Conservation (phyloP, 345 rosid species). For the Jatropha curcas region DNA sequence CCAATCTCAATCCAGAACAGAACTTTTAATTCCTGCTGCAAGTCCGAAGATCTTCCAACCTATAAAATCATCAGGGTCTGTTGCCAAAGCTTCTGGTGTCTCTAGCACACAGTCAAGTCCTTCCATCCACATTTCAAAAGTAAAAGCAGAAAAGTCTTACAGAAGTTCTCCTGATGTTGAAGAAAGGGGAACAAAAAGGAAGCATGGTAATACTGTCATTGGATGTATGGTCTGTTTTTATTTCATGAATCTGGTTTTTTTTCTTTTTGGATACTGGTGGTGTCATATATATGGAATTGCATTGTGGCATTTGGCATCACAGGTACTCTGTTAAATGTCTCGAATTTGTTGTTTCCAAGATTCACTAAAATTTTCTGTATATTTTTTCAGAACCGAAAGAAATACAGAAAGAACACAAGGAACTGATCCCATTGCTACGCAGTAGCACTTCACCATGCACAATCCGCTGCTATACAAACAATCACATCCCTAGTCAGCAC, state of each 20-base stretch:
- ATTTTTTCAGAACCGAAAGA: slow-evolving; percentile 64
- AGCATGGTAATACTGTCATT: slow-evolving; percentile 48
- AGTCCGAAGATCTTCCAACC: slow-evolving; percentile 40
- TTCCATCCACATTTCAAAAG: slow-evolving; percentile 27
- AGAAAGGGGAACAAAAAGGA: slow-evolving; percentile 66
- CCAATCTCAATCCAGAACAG: slow-evolving; percentile 18
- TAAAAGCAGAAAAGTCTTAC: slow-evolving; percentile 42
- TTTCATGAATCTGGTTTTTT: background rate
- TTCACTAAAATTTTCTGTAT: slow-evolving; percentile 16
- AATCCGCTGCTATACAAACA: slow-evolving; percentile 56
- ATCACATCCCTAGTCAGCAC: slow-evolving; percentile 81
- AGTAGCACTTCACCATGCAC: slow-evolving; percentile 52
- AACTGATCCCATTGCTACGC: slow-evolving; percentile 64
- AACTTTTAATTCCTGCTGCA: slow-evolving; percentile 51
- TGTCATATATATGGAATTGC: background rate
- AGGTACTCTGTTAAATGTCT: background rate
- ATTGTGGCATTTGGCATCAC: slow-evolving; percentile 12
- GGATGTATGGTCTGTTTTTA: background rate
- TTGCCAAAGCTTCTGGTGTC: slow-evolving; percentile 29
- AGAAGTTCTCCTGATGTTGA: slow-evolving; percentile 34
- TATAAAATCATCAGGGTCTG: slow-evolving; percentile 31
- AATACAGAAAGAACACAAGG: slow-evolving; percentile 76
- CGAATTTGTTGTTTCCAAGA: slow-evolving; percentile 1
- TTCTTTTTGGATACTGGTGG: background rate
- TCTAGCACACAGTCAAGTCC: slow-evolving; percentile 29